These are phyloP conservation scores for Solanum sitiens DNA, from an alignment of 257 asterid species.

Conservation along the genomic window DNA sequence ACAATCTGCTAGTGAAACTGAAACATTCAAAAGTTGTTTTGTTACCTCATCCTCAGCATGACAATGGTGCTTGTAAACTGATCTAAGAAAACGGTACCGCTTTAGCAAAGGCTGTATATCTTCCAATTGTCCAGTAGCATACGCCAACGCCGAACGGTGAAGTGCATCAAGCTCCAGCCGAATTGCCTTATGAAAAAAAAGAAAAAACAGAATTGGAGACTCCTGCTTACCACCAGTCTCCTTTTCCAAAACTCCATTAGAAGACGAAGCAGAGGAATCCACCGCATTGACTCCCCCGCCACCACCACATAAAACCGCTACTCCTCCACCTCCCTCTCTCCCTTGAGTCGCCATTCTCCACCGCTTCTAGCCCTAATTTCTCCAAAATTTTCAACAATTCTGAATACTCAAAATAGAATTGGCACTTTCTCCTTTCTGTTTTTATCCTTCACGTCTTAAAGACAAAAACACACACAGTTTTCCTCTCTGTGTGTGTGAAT, in stretches of 20 bases:
- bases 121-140: slow-evolving; percentile 20
- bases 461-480: not conserved
- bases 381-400: not conserved
- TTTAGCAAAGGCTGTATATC: slow-evolving; percentile 23
- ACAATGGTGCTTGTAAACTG: slow-evolving; percentile 34
- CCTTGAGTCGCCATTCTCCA: slow-evolving; percentile 27
- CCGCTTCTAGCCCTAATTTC: not conserved
- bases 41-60: slow-evolving; percentile 40
- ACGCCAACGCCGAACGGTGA: slow-evolving; percentile 32
- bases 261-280: slow-evolving; percentile 12
- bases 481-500: not conserved
- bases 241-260: slow-evolving; percentile 11
- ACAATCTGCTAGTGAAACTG: not conserved
- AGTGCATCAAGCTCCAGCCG: slow-evolving; percentile 33
- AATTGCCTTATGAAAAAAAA: slow-evolving; percentile 37
- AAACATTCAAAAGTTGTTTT: not conserved
- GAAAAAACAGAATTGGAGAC: slow-evolving; percentile 28
- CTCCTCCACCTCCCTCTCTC: slow-evolving; percentile 29
- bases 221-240: not conserved
- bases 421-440: not conserved
- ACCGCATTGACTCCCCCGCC: slow-evolving; percentile 11
- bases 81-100: slow-evolving; percentile 27
- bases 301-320: slow-evolving; percentile 27
- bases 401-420: not conserved
- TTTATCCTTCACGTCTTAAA: not conserved